Evolutionary conservation across 179 eudicot genomes (phyloP).

Genomic region (Beta corolliflora): DNA sequence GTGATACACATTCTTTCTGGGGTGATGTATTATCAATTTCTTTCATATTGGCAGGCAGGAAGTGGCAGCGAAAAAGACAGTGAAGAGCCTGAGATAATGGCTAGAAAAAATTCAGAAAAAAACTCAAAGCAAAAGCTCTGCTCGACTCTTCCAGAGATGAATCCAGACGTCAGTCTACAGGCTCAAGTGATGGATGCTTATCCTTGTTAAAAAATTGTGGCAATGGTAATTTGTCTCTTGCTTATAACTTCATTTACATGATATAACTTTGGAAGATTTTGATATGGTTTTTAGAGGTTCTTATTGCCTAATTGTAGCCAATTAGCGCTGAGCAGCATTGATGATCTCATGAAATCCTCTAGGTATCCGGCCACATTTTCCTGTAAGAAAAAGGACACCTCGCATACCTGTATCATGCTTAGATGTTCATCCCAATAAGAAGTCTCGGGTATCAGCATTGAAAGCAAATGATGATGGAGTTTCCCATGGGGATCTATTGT

Average conservation of each 20-base stretch:
- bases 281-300: background rate
- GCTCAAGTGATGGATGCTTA: slow-evolving; percentile 53
- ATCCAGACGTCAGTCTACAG: slow-evolving; percentile 30
- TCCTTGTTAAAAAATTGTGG: slow-evolving; percentile 54
- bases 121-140: slow-evolving; percentile 46
- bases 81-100: slow-evolving; percentile 48
- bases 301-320: slow-evolving; percentile 1
- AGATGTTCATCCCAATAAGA: slow-evolving; percentile 47
- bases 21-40: background rate
- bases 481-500: slow-evolving; percentile 52
- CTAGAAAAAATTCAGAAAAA: slow-evolving; percentile 67
- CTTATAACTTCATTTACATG: background rate
- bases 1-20: background rate
- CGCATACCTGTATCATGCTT: slow-evolving; percentile 59
- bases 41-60: slow-evolving; percentile 57
- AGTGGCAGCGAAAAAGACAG: slow-evolving; percentile 73
- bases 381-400: slow-evolving; percentile 94
- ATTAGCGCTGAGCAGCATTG: slow-evolving; percentile 13
- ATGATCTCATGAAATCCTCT: slow-evolving; percentile 21
- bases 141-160: slow-evolving; percentile 33
- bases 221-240: slow-evolving; percentile 46
- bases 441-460: slow-evolving; percentile 41
- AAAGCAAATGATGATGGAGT: slow-evolving; percentile 50
- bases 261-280: background rate
- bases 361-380: slow-evolving; percentile 61